Evolutionary conservation across 2,329 filamentous ascomycete genomes (phyloP).

Genomic region (Epicoccum nigrum): DNA sequence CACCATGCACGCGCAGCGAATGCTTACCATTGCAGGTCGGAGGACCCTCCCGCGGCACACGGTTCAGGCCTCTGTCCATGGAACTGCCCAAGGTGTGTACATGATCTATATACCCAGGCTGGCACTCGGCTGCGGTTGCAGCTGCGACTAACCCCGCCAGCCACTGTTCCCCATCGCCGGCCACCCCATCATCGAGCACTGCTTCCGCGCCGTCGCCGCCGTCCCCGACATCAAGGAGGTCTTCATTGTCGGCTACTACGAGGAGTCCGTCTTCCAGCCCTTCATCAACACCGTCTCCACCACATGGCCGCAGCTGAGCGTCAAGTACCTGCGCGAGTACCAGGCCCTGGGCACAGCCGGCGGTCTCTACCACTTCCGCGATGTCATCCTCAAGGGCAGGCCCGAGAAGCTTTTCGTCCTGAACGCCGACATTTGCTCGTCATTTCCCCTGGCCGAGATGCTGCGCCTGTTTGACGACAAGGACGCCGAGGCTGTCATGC

Average conservation of each 20-base stretch:
- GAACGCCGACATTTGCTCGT: conserved; percentile 98
- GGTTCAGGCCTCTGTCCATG: conserved; percentile 92
- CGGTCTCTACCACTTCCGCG: conserved; percentile 97
- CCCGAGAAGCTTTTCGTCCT: conserved; percentile 96
- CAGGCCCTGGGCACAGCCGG: conserved; percentile 94
- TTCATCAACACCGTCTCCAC: conserved; percentile 91
- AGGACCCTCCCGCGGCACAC: conserved; percentile 91
- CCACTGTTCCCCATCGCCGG: conserved; percentile 98
- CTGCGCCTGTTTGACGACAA: conserved; percentile 91
- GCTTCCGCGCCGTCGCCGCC: conserved; percentile 87
- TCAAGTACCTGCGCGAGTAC: conserved; percentile 98
- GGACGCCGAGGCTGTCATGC: conserved; percentile 93
- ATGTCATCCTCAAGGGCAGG: conserved; percentile 94
- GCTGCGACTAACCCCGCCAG: conserved; percentile 52
- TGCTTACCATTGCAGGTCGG: conserved; percentile 71
- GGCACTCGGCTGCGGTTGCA: background rate
- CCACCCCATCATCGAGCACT: conserved; percentile 98
- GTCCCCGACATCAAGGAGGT: conserved; percentile 94
- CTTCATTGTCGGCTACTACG: conserved; percentile 98
- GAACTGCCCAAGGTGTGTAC: conserved; percentile 87
- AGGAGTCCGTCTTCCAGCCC: conserved; percentile 94
- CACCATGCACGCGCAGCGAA: conserved; percentile 8
- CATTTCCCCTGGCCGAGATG: conserved; percentile 96
- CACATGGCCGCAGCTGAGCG: conserved; percentile 84
- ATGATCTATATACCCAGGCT: background rate